phyloP scores from a whole-genome alignment of 176 grass and related monocot species.

The Hordeum marinum region DNA sequence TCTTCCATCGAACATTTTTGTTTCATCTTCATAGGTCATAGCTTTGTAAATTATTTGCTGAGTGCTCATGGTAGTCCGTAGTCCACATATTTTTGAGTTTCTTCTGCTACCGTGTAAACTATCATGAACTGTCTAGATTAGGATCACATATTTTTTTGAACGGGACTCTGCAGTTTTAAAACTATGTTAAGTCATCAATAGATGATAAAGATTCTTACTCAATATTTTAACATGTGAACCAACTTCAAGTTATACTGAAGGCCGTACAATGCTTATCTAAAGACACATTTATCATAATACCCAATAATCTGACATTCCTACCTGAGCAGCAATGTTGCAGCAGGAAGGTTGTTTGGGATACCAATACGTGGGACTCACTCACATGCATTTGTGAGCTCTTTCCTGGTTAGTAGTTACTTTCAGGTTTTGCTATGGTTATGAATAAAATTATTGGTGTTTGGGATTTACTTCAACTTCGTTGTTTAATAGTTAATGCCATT shows the following conservation, averaged over 20 bases:
- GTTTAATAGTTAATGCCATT: not conserved
- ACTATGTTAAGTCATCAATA: not conserved
- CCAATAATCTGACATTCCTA: constrained; percentile 20
- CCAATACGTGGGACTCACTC: constrained; percentile 96
- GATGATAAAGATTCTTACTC: constrained; percentile 2
- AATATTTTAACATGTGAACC: not conserved
- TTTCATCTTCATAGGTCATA: not conserved
- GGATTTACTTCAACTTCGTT: not conserved
- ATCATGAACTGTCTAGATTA: not conserved
- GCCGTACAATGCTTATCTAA: not conserved
- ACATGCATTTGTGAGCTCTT: constrained; percentile 98
- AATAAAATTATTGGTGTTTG: not conserved
- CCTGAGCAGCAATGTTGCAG: constrained; percentile 79
- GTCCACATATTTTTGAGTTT: not conserved
- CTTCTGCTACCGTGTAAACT: not conserved
- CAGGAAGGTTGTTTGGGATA: constrained; percentile 94
- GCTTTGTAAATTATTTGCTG: constrained; percentile 1
- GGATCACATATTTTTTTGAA: not conserved
- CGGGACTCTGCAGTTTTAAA: not conserved
- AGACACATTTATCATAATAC: not conserved
- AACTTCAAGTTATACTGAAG: not conserved
- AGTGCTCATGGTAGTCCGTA: not conserved
- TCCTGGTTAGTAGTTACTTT: constrained; percentile 56
- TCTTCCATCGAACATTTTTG: not conserved
- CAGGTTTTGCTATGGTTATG: not conserved